Percentiles rank a stretch among this genome's conserved stretches.
phyloP scores from a whole-genome alignment of 2,329 filamentous ascomycete species.

The Chaetomium sp. region DNA sequence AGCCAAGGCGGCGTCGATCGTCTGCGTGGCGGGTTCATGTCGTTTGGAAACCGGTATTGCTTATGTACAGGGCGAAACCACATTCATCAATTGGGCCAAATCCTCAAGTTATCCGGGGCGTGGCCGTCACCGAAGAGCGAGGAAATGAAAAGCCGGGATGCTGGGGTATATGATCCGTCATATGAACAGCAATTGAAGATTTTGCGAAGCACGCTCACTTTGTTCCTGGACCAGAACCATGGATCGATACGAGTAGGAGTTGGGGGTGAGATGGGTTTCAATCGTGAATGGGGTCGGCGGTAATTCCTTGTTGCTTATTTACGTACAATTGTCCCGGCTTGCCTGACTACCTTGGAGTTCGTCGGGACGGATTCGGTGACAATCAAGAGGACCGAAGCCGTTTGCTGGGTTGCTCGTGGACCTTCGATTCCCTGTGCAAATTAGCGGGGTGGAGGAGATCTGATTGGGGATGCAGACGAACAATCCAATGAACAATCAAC shows the following conservation, averaged over 20 bases:
- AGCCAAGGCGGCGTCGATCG: constrained; percentile 27
- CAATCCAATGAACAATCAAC: neutral
- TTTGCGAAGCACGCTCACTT: constrained; percentile 29
- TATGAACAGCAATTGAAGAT: constrained; percentile 29
- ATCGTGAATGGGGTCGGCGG: neutral
- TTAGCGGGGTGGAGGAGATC: neutral
- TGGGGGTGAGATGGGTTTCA: neutral
- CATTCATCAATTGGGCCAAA: constrained; percentile 8
- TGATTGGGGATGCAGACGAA: neutral
- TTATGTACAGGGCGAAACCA: constrained; percentile 16
- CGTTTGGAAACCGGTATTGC: constrained; percentile 24
- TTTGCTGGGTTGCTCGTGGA: neutral
- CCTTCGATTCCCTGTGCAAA: neutral
- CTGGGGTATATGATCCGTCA: constrained; percentile 18
- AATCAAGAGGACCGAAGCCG: neutral
- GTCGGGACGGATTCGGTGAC: neutral
- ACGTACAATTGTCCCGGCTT: no score
- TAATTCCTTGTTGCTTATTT: neutral
- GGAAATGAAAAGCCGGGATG: neutral
- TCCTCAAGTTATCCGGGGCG: constrained; percentile 12
- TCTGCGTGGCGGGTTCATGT: constrained; percentile 24
- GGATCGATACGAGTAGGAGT: neutral
- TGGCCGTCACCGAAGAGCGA: constrained; percentile 1
- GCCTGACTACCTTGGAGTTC: no score
- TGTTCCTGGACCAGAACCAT: constrained; percentile 11